These are phyloP conservation scores for Jackrogersella multiformis DNA, from an alignment of 495 filamentous ascomycete species.

Conservation along the genomic window DNA sequence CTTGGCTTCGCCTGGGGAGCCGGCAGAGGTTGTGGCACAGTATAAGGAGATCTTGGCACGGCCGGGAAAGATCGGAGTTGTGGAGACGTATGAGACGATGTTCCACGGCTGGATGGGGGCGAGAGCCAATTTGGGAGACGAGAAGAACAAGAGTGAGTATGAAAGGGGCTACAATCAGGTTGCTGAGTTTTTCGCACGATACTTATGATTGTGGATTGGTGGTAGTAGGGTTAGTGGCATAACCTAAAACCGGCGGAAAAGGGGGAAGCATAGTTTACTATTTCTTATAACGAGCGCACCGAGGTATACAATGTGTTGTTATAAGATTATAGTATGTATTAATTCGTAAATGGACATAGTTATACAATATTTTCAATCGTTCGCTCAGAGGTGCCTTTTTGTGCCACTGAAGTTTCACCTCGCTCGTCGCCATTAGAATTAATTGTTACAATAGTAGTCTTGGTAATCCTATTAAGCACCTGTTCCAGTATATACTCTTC, in stretches of 20 bases:
- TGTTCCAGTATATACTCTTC: constrained; percentile 6
- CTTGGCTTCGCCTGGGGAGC: constrained; percentile 5
- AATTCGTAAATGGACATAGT: too few relatives aligned
- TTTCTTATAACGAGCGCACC: too few relatives aligned
- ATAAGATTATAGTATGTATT: too few relatives aligned
- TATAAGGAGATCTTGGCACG: constrained; percentile 1
- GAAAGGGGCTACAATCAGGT: constrained; percentile 8
- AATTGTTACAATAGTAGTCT: constrained; percentile 22
- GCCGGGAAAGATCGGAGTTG: not conserved
- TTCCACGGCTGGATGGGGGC: constrained; percentile 13
- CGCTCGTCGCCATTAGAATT: not conserved
- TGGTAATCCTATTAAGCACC: constrained; percentile 13
- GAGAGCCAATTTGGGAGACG: constrained; percentile 4
- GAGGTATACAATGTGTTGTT: too few relatives aligned
- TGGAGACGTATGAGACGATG: constrained; percentile 10
- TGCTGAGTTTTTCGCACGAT: constrained; percentile 3
- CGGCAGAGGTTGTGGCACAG: constrained; percentile 6
- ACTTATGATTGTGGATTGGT: not conserved
- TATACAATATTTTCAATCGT: constrained; percentile 16
- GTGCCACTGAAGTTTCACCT: constrained; percentile 1
- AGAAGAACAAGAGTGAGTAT: not conserved
- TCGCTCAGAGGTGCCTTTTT: not conserved
- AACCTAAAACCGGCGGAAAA: too few relatives aligned
- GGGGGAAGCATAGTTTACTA: too few relatives aligned
- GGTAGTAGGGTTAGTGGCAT: too few relatives aligned